A percentile compares a stretch with the other conserved stretches of the same genome.
Evolutionary conservation across 2,329 filamentous ascomycete genomes (phyloP).

Genomic region (Fusarium guadeloupense): DNA sequence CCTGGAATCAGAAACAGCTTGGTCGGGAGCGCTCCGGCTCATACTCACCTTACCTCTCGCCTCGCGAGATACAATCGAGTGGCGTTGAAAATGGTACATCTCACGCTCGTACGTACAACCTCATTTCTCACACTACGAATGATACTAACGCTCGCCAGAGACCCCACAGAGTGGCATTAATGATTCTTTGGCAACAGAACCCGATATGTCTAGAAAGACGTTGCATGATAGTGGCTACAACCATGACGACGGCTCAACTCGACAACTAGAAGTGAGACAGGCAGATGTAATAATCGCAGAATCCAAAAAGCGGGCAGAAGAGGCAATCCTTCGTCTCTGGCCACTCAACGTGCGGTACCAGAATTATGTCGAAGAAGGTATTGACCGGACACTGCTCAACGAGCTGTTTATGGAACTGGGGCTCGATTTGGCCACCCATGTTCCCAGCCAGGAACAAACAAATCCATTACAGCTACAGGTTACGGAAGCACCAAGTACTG

Average conservation of each 20-base stretch:
- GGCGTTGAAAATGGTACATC: slow-evolving; percentile 18
- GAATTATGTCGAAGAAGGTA: slow-evolving; percentile 76
- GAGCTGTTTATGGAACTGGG: slow-evolving; percentile 75
- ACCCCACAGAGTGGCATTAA: background rate
- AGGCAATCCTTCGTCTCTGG: slow-evolving; percentile 72
- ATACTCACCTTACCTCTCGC: slow-evolving; percentile 63
- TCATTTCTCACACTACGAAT: background rate
- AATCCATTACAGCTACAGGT: background rate
- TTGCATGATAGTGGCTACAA: background rate
- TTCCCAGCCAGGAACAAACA: background rate
- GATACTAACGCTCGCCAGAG: slow-evolving; percentile 28
- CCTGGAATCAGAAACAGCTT: slow-evolving; percentile 4
- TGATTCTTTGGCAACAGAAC: background rate
- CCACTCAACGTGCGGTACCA: slow-evolving; percentile 76
- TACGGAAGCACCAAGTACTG: background rate
- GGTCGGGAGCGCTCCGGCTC: slow-evolving; percentile 60
- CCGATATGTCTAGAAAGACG: background rate
- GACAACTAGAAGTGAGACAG: background rate
- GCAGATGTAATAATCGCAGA: slow-evolving; percentile 44
- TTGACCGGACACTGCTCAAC: slow-evolving; percentile 70
- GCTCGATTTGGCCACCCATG: slow-evolving; percentile 54
- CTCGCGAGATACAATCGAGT: slow-evolving; percentile 54
- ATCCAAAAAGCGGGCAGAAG: slow-evolving; percentile 68
- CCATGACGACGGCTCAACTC: background rate
- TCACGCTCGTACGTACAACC: slow-evolving; percentile 12